A percentile compares a stretch with the other conserved stretches of the same genome.
Evolutionary conservation across 2,329 filamentous ascomycete species (phyloP).

Genomic region (Rasamsonia emersonii): DNA sequence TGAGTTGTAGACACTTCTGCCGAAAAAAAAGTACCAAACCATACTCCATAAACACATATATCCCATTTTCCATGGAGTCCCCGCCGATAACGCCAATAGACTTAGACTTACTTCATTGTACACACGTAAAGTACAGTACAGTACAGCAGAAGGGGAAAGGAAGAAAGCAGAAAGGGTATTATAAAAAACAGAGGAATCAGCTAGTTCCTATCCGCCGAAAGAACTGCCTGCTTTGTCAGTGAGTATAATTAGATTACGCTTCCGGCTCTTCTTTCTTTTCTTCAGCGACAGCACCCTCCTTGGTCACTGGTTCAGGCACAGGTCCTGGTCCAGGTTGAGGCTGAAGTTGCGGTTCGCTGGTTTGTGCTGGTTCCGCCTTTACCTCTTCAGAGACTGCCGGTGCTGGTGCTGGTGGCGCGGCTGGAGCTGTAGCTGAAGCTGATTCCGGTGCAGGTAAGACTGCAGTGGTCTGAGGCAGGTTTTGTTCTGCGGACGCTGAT

Average conservation of each 20-base stretch:
- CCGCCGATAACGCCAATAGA: no score
- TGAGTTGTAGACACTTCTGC: no score
- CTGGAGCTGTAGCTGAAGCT: neutral
- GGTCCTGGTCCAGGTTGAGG: neutral
- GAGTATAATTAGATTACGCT: no score
- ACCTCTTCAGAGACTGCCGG: conserved; percentile 1
- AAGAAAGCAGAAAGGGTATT: no score
- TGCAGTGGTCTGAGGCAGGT: neutral
- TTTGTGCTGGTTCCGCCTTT: conserved; percentile 1
- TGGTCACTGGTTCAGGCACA: neutral
- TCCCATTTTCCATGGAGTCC: no score
- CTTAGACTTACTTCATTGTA: neutral
- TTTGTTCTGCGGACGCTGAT: conserved; percentile 6
- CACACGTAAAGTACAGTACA: neutral
- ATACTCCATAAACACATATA: no score
- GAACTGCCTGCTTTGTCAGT: neutral
- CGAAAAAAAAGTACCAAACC: no score
- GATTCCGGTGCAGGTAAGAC: neutral
- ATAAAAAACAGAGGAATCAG: no score
- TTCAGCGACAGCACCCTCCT: neutral
- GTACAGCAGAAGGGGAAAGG: no score
- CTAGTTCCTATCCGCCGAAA: no score
- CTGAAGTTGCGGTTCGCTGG: neutral
- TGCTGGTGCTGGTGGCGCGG: neutral
- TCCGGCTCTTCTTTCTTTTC: conserved; percentile 1